Evolutionary conservation across 768 basidiomycete species (phyloP).

Genomic region (Trametes maxima): DNA sequence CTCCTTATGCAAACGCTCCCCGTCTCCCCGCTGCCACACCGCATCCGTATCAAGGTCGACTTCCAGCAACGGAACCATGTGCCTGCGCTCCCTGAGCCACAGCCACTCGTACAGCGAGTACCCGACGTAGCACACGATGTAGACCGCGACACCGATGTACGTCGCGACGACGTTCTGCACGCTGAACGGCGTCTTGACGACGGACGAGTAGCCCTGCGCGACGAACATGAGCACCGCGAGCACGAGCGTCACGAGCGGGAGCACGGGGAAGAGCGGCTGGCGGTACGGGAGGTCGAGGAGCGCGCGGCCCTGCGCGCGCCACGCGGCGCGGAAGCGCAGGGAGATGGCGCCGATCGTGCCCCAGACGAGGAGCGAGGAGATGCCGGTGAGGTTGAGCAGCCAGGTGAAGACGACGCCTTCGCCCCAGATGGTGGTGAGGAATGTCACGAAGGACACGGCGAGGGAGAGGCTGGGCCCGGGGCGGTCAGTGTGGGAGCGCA

Average conservation of each 20-base stretch:
- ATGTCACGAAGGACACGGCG: conserved; percentile 51
- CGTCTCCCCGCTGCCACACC: conserved; percentile 52
- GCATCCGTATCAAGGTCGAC: conserved; percentile 59
- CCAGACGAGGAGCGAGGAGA: conserved; percentile 71
- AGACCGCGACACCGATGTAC: conserved; percentile 54
- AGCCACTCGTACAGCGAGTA: conserved; percentile 45
- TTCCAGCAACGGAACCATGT: conserved; percentile 45
- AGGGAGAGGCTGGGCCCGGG: conserved; percentile 44
- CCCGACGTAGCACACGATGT: conserved; percentile 47
- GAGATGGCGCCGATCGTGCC: conserved; percentile 56
- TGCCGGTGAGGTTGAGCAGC: conserved; percentile 66
- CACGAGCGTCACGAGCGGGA: conserved; percentile 52
- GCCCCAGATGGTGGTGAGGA: conserved; percentile 61
- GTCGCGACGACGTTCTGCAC: conserved; percentile 57
- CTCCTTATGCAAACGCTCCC: conserved; percentile 37
- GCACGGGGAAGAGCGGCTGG: conserved; percentile 56
- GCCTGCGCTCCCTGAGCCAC: conserved; percentile 31
- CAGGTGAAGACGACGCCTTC: conserved; percentile 56
- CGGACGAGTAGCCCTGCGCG: conserved; percentile 56
- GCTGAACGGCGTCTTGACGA: conserved; percentile 46
- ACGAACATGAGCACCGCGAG: conserved; percentile 55
- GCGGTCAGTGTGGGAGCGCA: too few species aligned
- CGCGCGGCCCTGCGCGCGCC: conserved; percentile 51
- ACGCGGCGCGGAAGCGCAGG: conserved; percentile 65
- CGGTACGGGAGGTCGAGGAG: conserved; percentile 59